A percentile compares a stretch with the other conserved stretches of the same genome.
These are phyloP conservation scores for Adansonia digitata DNA, from an alignment of 345 rosid genomes.

Conservation along the genomic window DNA sequence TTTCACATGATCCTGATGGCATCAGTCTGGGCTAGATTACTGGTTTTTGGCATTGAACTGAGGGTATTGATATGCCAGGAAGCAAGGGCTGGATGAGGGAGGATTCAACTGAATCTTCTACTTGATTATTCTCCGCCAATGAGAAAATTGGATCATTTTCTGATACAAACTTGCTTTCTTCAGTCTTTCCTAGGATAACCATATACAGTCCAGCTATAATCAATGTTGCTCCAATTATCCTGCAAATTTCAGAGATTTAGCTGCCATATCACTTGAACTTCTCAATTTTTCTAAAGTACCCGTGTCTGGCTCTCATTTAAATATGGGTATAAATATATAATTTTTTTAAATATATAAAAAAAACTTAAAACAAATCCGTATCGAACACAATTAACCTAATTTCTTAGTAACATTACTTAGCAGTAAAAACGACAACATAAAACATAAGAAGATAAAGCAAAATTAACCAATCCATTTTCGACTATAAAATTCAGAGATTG, in stretches of 20 bases:
- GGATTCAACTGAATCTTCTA: slow-evolving; percentile 16
- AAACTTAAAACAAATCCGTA: too few species aligned
- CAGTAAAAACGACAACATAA: too few species aligned
- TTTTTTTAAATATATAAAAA: too few species aligned
- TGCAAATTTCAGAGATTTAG: slow-evolving; percentile 19
- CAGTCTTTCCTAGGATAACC: slow-evolving; percentile 57
- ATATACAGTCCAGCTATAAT: slow-evolving; percentile 52
- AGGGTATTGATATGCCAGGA: not conserved
- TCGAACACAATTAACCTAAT: too few species aligned
- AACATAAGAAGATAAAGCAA: not conserved
- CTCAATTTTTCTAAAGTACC: too few species aligned
- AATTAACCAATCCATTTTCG: too few species aligned
- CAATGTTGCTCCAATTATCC: slow-evolving; percentile 51
- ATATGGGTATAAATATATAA: too few species aligned
- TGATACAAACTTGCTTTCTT: slow-evolving; percentile 35
- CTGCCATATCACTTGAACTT: not conserved
- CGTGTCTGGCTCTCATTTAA: too few species aligned
- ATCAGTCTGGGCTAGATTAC: not conserved
- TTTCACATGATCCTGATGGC: not conserved
- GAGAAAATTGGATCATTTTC: slow-evolving; percentile 8
- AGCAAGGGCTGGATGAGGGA: slow-evolving; percentile 33
- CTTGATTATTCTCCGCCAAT: slow-evolving; percentile 11
- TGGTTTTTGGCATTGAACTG: not conserved
- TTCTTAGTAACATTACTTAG: too few species aligned
- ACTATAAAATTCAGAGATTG: not conserved